Evolutionary conservation across 2,329 filamentous ascomycete genomes (phyloP), one percentile per base, ranked within the genome.

Genomic region (Diaporthe citriasiana): DNA sequence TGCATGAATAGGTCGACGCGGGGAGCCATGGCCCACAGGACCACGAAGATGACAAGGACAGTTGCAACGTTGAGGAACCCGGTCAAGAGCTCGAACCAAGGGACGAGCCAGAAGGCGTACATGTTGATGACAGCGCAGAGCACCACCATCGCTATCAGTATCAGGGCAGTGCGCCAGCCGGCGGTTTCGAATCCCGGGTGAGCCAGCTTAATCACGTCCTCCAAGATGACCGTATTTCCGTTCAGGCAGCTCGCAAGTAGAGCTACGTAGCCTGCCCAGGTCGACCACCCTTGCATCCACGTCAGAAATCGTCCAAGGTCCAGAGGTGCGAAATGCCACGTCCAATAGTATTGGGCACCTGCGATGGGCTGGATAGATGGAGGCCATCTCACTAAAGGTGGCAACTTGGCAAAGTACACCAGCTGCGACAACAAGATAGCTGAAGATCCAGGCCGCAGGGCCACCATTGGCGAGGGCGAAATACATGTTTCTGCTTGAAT

Each of bases 341-440:
- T 85, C 83, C 83, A 85, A 74, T 85, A 82, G 73, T 85, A 85
- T 74, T 85, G 84, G 4, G 83, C 84, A 15, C 83, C 84, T 0
- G 83, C 83, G 47, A 84, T 80, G 4, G 83, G 83, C 22, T 80
- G 80, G 76, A 85, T 80, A 79, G 76, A 85, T 83, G 0, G 84
- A 84, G 1, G 81, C 81, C 78, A 85, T 77, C 74, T 85, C 84
- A 9, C 81, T 83, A 50, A 85, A 77, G 1, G 83, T 84, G 6
- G 78, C 78, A 15, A 79, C 78, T 57, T 82, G 81, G 9, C 77
- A 76, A 9, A 82, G 75, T n/a, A 79, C 78, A 42, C 82, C 82
- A 40, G 76, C 69, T 68, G 80, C 74, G 4, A 81, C 79, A 27
- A 81, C 76, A 63, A 82, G 59, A 65, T 79, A 79, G 71, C 81